Conservation (phyloP, 1,139 yeast species). For the Zygosaccharomyces sapae region DNA sequence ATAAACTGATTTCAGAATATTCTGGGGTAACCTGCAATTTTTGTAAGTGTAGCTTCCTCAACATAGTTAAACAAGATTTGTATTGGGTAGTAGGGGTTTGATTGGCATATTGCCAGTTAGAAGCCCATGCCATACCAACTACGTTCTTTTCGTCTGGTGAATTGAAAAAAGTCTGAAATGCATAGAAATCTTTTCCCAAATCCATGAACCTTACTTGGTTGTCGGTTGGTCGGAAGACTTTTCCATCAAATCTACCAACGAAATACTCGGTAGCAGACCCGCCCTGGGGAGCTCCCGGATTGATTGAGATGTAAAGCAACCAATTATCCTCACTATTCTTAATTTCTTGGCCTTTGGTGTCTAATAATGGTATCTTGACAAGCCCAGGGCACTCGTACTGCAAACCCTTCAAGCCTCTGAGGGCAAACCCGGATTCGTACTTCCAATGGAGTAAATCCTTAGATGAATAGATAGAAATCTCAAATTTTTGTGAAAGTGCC, state of each 20-base stretch:
- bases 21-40: conserved; percentile 29
- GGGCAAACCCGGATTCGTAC: conserved; percentile 33
- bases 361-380: conserved; percentile 31
- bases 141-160: conserved; percentile 22
- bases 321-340: conserved; percentile 20
- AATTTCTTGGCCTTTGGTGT: conserved; percentile 11
- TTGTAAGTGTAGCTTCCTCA: conserved; percentile 33
- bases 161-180: conserved; percentile 36
- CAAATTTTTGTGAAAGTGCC: conserved; percentile 37
- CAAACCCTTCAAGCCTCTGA: conserved; percentile 37
- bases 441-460: conserved; percentile 36
- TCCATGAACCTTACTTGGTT: conserved; percentile 34
- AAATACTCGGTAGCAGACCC: conserved; percentile 41
- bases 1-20: conserved; percentile 22
- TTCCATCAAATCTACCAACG: conserved; percentile 42
- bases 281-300: conserved; percentile 41
- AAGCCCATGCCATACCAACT: conserved; percentile 40
- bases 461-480: conserved; percentile 36
- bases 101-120: conserved; percentile 40
- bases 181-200: conserved; percentile 39
- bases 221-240: conserved; percentile 34
- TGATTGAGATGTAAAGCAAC: conserved; percentile 39
- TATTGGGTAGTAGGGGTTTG: conserved; percentile 37
- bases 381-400: conserved; percentile 42
- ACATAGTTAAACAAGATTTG: conserved; percentile 38